Percentiles rank a stretch among this genome's conserved stretches.
These are phyloP conservation scores for Lepiota brunneoincarnata DNA, from an alignment of 768 basidiomycete species.

Conservation along the genomic window DNA sequence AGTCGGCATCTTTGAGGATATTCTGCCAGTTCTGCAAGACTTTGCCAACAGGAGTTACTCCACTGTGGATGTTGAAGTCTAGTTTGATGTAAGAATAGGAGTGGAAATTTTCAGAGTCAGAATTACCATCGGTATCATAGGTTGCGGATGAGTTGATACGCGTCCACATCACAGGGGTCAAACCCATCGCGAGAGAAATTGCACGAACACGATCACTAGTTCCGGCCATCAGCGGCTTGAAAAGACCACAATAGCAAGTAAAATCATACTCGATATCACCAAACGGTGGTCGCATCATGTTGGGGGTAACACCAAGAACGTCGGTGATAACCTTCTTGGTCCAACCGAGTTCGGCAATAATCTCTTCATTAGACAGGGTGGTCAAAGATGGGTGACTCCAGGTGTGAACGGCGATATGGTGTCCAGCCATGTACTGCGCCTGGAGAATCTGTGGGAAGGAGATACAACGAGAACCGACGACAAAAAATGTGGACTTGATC, in stretches of 20 bases:
- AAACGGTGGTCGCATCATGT: slow-evolving; percentile 79
- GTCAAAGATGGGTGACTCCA: slow-evolving; percentile 77
- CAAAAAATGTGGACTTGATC: slow-evolving; percentile 84
- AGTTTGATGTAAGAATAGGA: slow-evolving; percentile 5
- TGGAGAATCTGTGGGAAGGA: slow-evolving; percentile 69
- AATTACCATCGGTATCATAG: slow-evolving; percentile 68
- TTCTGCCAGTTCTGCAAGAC: slow-evolving; percentile 71
- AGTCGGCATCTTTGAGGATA: slow-evolving; percentile 62
- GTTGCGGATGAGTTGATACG: slow-evolving; percentile 55
- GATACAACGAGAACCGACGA: slow-evolving; percentile 78
- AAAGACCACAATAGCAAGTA: background rate
- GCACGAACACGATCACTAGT: slow-evolving; percentile 81
- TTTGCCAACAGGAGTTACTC: slow-evolving; percentile 50
- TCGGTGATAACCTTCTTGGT: slow-evolving; percentile 83
- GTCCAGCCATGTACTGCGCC: slow-evolving; percentile 70
- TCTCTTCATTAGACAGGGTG: slow-evolving; percentile 70
- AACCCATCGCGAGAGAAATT: slow-evolving; percentile 78
- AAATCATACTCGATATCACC: slow-evolving; percentile 69
- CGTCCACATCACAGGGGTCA: slow-evolving; percentile 85
- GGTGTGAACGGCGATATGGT: slow-evolving; percentile 72
- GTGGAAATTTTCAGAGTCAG: background rate
- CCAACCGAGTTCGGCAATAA: slow-evolving; percentile 90
- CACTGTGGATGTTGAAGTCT: slow-evolving; percentile 84
- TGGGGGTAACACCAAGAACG: slow-evolving; percentile 73
- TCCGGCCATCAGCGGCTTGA: slow-evolving; percentile 10